Conservation (phyloP, 805 yeast genomes). For the Ogataea degrootiae region DNA sequence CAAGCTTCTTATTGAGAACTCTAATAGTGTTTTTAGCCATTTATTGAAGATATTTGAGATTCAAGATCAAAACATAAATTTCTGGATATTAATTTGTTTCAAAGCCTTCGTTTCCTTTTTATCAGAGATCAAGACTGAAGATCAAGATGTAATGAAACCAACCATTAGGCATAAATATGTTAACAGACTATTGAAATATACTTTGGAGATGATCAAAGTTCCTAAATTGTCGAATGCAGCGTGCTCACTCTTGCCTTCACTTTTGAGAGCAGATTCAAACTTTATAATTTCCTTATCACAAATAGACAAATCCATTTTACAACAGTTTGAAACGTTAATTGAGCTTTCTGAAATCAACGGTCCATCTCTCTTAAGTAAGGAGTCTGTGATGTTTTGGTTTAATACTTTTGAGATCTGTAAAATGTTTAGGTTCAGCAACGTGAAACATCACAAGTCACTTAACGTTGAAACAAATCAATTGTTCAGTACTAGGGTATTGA, state of each 20-base stretch:
- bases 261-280: conserved; percentile 4
- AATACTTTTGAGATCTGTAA: conserved; percentile 34
- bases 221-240: conserved; percentile 25
- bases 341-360: conserved; percentile 60
- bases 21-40: conserved; percentile 5
- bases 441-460: conserved; percentile 19
- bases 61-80: conserved; percentile 9
- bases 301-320: conserved; percentile 38
- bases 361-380: conserved; percentile 43
- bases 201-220: conserved; percentile 35
- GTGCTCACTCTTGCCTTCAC: conserved; percentile 27
- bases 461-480: conserved; percentile 10
- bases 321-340: conserved; percentile 44
- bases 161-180: conserved; percentile 5
- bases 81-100: conserved; percentile 12
- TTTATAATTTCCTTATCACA: conserved; percentile 2
- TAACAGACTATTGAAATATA: conserved; percentile 30
- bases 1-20: background rate
- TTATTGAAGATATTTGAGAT: conserved; percentile 17
- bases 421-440: conserved; percentile 27
- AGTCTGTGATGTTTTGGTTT: conserved; percentile 53
- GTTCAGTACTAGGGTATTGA: conserved; percentile 29
- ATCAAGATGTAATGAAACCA: background rate
- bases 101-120: conserved; percentile 5
- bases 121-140: background rate